Base-by-base conservation (phyloP, 179 eudicot genomes). In the Spinacia oleracea region DNA sequence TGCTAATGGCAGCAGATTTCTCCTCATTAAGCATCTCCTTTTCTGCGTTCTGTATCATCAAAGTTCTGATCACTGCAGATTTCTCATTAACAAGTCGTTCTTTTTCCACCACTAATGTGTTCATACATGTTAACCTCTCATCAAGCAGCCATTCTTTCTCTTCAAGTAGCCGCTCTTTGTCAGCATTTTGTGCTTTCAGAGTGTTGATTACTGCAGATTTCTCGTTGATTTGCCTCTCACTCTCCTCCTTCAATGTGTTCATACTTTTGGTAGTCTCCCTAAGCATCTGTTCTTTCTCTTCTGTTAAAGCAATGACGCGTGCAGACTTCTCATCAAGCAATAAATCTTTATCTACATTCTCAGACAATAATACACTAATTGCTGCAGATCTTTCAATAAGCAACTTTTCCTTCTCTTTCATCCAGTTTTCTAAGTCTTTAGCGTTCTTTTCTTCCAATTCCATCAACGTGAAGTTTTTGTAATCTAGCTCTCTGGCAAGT, bases 401-500 rank as follows among this genome's bases (percentile, higher is more conserved):
- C 34, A 71, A 58, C 77, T 45, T 83, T 38, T 81, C 74, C 48
- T 34, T 77, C 80, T 76, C 77, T 50, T 46, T 59, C 42, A 50
- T 69, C 31, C 68, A 55, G 64, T 25, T 46, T 45, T 79, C 67
- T 32, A 14, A 9, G 14, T 69, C 63, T 16, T 3, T 18, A 20
- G 64, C 51, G 58, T 48, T 77, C 16, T 62, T 74, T 15, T 74
- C 82, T 43, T 74, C 72, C 77, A 78, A 70, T 38, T 70, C 74
- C 56, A 73, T 53, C 75, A 84, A 29, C 80, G 16, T 25, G 58
- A 23, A 66, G 81, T 84, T 81, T 63, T 81, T 81, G 75, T 81
- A 69, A 78, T 84, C 84, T 38, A 84, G 76, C 82, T 84, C 84
- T n/a, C 12, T 1, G 9, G 82, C 14, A 63, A 84, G 80, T 48